Base-by-base conservation (phyloP, 108 stramenopile genomes). In the Cyclotella atomus region DNA sequence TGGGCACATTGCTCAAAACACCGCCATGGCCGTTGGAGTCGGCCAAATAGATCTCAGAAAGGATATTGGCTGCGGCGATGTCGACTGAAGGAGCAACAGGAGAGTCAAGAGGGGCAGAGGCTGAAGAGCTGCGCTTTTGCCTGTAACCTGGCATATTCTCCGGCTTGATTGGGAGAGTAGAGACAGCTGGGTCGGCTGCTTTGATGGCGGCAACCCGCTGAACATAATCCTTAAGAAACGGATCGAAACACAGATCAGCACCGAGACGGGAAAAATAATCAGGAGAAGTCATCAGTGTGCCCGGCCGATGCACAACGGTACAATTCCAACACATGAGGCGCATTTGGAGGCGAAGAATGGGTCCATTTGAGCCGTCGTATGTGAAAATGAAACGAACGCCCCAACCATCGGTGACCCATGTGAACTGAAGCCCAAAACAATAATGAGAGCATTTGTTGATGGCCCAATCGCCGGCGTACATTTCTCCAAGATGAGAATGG, bases 401-500 rank as follows among this genome's bases (percentile, higher is more conserved):
- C 25, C 46, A 65, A 38, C 63, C 45, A 28, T 65, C 49, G 3
- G 33, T 66, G 29, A 52, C 21, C 30, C 50, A 52, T 19, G 50
- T 52, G 21, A 52, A 66, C 1, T 19, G 50, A 9, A 52, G 17
- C 17, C 49, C 65, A 3, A 2, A 66, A 3, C 29, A 33, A 3
- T 23, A 23, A 66, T 52, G 65, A 8, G 32, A n/a, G n/a, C 33
- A 34, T 25, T 50, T 28, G 28, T 34, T 34, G 32, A 66, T 66
- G 7, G 65, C 65, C 49, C 50, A 66, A 34, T 66, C 49, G 2
- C 47, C 49, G 5, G 49, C 30, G 21, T 52, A 66, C 6, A 29
- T 49, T 66, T 66, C 65, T n/a, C 50, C 47, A 33, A 49, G 65
- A 46, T 66, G 50, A 3, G 71, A 73, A 25, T 73, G 71, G 0